Evolutionary conservation across 208 protist species (phyloP).

Genomic region (Leishmania arabica): DNA sequence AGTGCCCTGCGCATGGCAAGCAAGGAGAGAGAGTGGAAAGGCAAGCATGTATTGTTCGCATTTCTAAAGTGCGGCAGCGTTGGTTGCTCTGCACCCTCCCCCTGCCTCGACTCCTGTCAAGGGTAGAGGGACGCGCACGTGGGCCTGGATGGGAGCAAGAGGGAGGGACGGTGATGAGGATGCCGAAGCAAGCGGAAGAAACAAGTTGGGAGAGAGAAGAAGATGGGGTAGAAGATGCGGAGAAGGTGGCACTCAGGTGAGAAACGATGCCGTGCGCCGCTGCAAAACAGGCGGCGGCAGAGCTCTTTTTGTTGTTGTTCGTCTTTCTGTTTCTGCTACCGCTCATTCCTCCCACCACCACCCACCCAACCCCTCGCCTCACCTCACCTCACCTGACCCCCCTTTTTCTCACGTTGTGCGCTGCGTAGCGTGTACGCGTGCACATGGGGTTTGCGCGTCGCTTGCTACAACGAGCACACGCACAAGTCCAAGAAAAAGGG

Average conservation of each 20-base stretch:
- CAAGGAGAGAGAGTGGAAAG: neutral
- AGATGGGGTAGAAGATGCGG: neutral
- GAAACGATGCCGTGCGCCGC: neutral
- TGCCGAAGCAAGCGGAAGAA: neutral
- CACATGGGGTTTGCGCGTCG: neutral
- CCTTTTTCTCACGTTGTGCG: neutral
- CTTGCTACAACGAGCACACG: neutral
- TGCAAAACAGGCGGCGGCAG: neutral
- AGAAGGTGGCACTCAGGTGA: neutral
- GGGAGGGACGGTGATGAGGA: neutral
- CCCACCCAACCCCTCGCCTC: no score
- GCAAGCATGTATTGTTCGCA: no score
- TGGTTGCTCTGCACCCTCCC: neutral
- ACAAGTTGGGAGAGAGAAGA: no score
- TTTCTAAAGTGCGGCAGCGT: neutral
- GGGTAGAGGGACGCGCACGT: neutral
- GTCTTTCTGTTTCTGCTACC: neutral
- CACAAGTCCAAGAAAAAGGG: neutral
- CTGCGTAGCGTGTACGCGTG: neutral
- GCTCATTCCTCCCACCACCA: neutral
- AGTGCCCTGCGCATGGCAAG: neutral
- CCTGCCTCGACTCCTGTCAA: neutral
- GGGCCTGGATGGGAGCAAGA: neutral
- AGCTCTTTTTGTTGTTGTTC: neutral
- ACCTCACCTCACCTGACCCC: no score